phyloP scores from a whole-genome alignment of 192 early-diverging fungal species.

The Podila horticola region DNA sequence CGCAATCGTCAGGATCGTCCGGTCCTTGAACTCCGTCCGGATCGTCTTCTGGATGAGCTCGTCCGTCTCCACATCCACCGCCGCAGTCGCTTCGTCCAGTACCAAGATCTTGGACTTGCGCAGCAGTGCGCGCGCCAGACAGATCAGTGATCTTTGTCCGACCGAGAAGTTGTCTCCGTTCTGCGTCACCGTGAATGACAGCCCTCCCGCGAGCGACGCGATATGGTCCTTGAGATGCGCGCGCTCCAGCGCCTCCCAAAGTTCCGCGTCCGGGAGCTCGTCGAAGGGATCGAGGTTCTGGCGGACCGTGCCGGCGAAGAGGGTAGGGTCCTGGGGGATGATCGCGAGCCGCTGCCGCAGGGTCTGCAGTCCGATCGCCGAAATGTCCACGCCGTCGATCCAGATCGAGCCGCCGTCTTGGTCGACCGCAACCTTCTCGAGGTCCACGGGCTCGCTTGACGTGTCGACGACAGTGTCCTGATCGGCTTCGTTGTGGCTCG shows the following conservation, averaged over 20 bases:
- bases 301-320: conserved; percentile 27
- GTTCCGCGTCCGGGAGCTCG: conserved; percentile 1
- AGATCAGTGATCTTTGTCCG: conserved; percentile 78
- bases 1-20: conserved; percentile 89
- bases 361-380: conserved; percentile 12
- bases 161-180: conserved; percentile 86
- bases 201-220: conserved; percentile 63
- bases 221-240: conserved; percentile 76
- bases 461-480: background rate
- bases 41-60: conserved; percentile 87
- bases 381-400: conserved; percentile 30
- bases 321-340: conserved; percentile 28
- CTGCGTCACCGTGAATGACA: conserved; percentile 77
- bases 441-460: conserved; percentile 19
- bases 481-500: conserved; percentile 19
- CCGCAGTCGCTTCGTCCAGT: conserved; percentile 58
- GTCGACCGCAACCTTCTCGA: conserved; percentile 29
- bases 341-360: conserved; percentile 20
- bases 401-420: conserved; percentile 58
- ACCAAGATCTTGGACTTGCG: conserved; percentile 60
- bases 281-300: conserved; percentile 34
- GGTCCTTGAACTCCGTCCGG: conserved; percentile 72
- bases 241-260: conserved; percentile 70
- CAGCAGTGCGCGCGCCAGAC: conserved; percentile 74
- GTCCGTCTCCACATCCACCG: conserved; percentile 87